Conservation (phyloP, 2,329 filamentous ascomycete species). For the Apiospora saccharicola region DNA sequence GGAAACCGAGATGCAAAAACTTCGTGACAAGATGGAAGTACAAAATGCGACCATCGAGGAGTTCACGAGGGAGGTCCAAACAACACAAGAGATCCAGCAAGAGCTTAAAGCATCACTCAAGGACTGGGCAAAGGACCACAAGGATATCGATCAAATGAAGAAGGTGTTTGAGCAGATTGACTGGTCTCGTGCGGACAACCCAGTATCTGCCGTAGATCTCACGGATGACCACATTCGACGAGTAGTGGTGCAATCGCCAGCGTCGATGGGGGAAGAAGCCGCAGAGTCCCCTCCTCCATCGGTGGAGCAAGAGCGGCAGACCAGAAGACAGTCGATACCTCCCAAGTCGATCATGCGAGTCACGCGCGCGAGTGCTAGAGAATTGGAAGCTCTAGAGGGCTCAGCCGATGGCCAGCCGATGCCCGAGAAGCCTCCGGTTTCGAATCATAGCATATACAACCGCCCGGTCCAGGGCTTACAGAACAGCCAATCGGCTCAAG, state of each 20-base stretch:
- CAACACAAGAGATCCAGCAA: neutral
- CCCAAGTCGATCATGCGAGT: conserved; percentile 26
- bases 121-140: neutral
- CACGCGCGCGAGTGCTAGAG: conserved; percentile 6
- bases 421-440: neutral
- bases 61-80: neutral
- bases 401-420: neutral
- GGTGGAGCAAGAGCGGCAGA: conserved; percentile 25
- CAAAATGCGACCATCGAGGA: neutral
- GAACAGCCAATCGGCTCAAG: neutral
- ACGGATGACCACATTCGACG: conserved; percentile 17
- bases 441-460: conserved; percentile 18
- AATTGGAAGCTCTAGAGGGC: neutral
- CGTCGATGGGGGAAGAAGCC: conserved; percentile 15
- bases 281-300: neutral
- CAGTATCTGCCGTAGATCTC: neutral
- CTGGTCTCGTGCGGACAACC: neutral
- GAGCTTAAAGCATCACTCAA: neutral
- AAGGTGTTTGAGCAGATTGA: neutral
- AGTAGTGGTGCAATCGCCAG: conserved; percentile 24
- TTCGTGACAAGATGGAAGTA: neutral
- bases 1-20: neutral
- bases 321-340: conserved; percentile 9
- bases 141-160: conserved; percentile 1
- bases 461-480: neutral